Evolutionary conservation across 1,284 basidiomycete species (phyloP), one percentile per base, ranked within the genome.

Genomic region (Sporisorium graminicola): DNA sequence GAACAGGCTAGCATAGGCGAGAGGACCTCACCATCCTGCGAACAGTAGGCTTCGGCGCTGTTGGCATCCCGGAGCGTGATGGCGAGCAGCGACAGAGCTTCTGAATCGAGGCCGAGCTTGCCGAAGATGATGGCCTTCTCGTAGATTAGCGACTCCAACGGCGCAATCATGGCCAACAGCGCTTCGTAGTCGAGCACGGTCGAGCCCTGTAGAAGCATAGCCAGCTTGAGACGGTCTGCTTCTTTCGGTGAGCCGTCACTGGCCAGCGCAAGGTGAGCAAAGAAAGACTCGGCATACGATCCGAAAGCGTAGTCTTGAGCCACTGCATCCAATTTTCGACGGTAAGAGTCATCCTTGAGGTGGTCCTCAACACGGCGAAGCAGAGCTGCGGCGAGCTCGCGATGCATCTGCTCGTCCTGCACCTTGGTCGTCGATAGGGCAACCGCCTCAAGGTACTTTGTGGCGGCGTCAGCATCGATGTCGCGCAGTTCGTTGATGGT

Each of bases 21-120:
- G 8, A 84, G 59, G 29, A 81, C 77, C 24, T 66, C 68, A 18
- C 80, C 78, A 27, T 68, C 73, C 33, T 83, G 75, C 24, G 65
- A 63, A 54, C 82, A 84, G 57, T 82, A 81, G 8, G 74, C 71
- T 62, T 84, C 82, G 7, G 82, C 73, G 18, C 80, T 77, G 55
- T 74, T 77, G 29, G 76, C 72, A 29, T 84, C 82, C 14, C 74
- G 52, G 14, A 83, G 62, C 10, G 43, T 51, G 35, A 82, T 22
- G 3, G 82, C 82, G 0, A 84, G 67, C 35, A 78, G 16, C 5
- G 60, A 53, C 0, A 84, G 64, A 0, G 82, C 82, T 26, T 79
- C 80, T 5, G 61, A 31, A 31, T 78, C 60, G n/a, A 65, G 67
- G 0, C 74, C 72, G 1, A 83, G 65, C 66, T 77, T 78, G 55